Evolutionary conservation across 2,329 filamentous ascomycete species (phyloP), one percentile per base, ranked within the genome.

Genomic region (Claviceps maximensis): DNA sequence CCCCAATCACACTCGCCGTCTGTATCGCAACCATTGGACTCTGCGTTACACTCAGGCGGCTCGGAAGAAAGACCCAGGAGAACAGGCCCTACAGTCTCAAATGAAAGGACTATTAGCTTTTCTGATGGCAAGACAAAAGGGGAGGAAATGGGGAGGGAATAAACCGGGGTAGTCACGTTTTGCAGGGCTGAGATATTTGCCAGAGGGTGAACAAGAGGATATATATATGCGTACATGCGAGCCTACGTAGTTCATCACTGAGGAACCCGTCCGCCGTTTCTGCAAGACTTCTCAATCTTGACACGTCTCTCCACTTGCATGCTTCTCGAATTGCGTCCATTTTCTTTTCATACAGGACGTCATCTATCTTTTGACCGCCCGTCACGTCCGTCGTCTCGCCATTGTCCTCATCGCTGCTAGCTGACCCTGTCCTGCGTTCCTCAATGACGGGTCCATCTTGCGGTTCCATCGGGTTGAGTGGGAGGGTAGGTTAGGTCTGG

Each of bases 221-320:
- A 19, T 46, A 52, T 25, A 49, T n/a, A 25, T 15, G 19, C 33
- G 69, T 79, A 94, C 91, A 96, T 59, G 87, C 89, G 67, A 74
- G 71, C 62, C 79, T 78, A 59, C 90, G 84, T 57, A 93, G 67
- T 29, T 74, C 70, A 64, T 89, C 85, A 21, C 74, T 76, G 53
- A 88, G 63, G 57, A 89, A 76, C 19, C 86, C 86, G n/a, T 82
- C 84, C 51, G 73, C 69, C 1, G 80, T 79, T 50, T 78, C 76
- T 41, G 85, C 84, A 55, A 86, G 71, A 13, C 62, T 62, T 55
- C 77, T 73, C 53, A 89, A 73, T 45, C 69, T 68, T 38, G 74
- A 67, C 38, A 84, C 66, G 63, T 88, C 77, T 50, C 67, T 72
- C 61, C 69, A 69, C 57, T 69, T 71, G 69, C 84, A 88, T 31